Base-by-base conservation (phyloP, 805 yeast species). In the Saccharomyces eubayanus region DNA sequence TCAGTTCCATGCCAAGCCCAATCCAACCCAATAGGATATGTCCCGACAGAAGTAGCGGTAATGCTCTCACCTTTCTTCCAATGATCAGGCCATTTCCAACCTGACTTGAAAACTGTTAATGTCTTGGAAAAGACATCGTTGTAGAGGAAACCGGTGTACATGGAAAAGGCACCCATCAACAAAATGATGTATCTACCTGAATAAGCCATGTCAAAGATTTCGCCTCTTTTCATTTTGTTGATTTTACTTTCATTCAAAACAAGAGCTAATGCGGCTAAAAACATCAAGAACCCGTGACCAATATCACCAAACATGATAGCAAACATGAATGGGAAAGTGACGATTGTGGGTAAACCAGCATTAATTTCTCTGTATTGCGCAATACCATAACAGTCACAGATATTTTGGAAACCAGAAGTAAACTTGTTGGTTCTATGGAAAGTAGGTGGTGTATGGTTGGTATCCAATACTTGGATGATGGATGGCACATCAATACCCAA, bases 231-330 rank as follows among this genome's bases (percentile, higher is more conserved):
- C 79, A 81, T 78, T 28, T 71, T 71, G 27, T 74, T 79, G 51
- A 84, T 74, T 43, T 68, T 67, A 52, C 67, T 69, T 65, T 85
- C 90, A 56, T 81, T 80, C 46, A 75, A 62, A 9, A 85, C 85
- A 55, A 85, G 68, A 3, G 72, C 64, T 20, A 75, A 57, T 11
- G 87, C 87, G 21, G 81, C 84, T 59, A 83, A 65, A 30, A 79
- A 67, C 63, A 85, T 72, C 53, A 85, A 72, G 53, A 82, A 70
- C n/a, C 91, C 91, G 65, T 85, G 91, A 10, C 91, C 91, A 58
- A 85, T 72, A 71, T 85, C 91, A 71, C 91, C 91, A 72, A 85
- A 85, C 91, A 85, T 85, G 57, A 85, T 82, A 16, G 91, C 89
- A 71, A 85, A 85, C 88, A 85, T 82, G 65, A 85, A 85, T 14